A percentile compares a stretch with the other conserved stretches of the same genome.
Evolutionary conservation across 495 filamentous ascomycete genomes (phyloP).

Genomic region (Geoglossum glabrum): DNA sequence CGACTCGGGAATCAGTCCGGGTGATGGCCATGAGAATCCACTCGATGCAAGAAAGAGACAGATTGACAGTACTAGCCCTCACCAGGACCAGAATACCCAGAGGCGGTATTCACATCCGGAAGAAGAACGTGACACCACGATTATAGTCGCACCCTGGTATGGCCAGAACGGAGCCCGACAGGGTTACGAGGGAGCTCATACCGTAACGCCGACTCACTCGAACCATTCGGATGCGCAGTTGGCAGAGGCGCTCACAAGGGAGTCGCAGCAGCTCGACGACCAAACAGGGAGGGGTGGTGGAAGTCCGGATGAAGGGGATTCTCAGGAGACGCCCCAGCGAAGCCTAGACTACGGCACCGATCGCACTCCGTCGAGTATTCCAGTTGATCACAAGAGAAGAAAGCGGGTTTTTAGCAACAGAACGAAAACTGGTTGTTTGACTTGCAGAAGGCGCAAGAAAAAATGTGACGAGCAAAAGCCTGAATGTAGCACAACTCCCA

Average conservation of each 20-base stretch:
- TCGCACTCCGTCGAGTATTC: constrained; percentile 16
- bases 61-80: not conserved
- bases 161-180: not conserved
- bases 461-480: constrained; percentile 95
- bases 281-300: not conserved
- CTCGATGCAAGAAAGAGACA: not conserved
- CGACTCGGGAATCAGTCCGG: not conserved
- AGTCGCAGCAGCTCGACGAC: not conserved
- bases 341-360: constrained; percentile 2
- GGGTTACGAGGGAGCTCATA: not conserved
- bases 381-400: constrained; percentile 56
- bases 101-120: not conserved
- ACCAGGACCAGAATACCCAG: not conserved
- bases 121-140: not conserved
- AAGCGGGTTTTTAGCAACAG: constrained; percentile 89
- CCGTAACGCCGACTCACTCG: not conserved
- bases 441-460: constrained; percentile 87
- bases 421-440: constrained; percentile 94
- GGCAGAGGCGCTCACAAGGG: not conserved
- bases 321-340: not conserved
- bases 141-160: not conserved
- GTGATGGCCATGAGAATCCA: not conserved
- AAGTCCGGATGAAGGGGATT: not conserved
- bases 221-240: not conserved
- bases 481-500: constrained; percentile 37